Percentiles rank a stretch among this genome's conserved stretches.
Evolutionary conservation across 345 rosid genomes (phyloP).

Genomic region (Salix brachista): DNA sequence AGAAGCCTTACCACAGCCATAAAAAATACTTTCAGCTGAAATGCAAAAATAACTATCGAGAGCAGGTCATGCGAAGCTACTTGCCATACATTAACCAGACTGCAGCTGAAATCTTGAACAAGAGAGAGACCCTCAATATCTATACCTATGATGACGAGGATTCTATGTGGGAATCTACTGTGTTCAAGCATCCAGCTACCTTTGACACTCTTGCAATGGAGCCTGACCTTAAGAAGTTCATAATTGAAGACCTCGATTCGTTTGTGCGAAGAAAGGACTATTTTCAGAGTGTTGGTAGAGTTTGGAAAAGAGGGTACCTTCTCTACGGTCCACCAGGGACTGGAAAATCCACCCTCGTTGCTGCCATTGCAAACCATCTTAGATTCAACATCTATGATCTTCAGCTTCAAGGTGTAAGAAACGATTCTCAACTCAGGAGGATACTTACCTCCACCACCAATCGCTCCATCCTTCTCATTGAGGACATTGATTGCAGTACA

Average conservation of each 20-base stretch:
- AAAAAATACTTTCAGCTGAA: slow-evolving; percentile 16
- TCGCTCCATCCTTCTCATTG: slow-evolving; percentile 30
- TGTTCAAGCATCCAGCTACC: slow-evolving; percentile 24
- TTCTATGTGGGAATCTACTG: slow-evolving; percentile 13
- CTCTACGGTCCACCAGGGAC: slow-evolving; percentile 29
- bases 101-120: slow-evolving; percentile 16
- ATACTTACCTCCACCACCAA: slow-evolving; percentile 27
- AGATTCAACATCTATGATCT: slow-evolving; percentile 27
- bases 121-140: slow-evolving; percentile 25
- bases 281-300: slow-evolving; percentile 25
- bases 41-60: slow-evolving; percentile 20
- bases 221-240: slow-evolving; percentile 7
- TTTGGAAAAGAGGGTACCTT: slow-evolving; percentile 30
- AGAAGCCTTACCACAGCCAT: slow-evolving; percentile 4
- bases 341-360: slow-evolving; percentile 25
- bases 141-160: slow-evolving; percentile 25
- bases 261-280: slow-evolving; percentile 17
- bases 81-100: slow-evolving; percentile 17
- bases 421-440: slow-evolving; percentile 20
- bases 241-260: slow-evolving; percentile 18
- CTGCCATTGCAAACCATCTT: slow-evolving; percentile 25
- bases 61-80: slow-evolving; percentile 9
- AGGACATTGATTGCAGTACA: slow-evolving; percentile 27
- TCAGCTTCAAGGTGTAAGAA: slow-evolving; percentile 24
- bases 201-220: slow-evolving; percentile 29